Percentiles rank a stretch among this genome's conserved stretches.
These are phyloP conservation scores for Melampsora americana DNA, from an alignment of 1,284 basidiomycete genomes.

Conservation along the genomic window DNA sequence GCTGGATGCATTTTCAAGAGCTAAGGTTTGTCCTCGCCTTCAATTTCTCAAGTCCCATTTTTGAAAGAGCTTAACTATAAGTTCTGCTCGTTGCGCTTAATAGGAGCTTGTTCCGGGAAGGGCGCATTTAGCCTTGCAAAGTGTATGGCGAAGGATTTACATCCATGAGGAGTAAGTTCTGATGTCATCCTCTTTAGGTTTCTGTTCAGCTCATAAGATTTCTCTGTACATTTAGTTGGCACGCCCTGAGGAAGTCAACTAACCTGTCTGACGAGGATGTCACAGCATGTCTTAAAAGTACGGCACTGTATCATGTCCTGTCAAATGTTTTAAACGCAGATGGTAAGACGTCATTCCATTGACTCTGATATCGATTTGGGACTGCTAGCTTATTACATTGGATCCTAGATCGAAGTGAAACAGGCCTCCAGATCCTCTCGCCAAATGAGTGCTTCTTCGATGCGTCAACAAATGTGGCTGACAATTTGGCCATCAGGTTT, in stretches of 20 bases:
- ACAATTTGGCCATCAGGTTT: constrained; percentile 33
- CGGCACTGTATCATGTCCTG: constrained; percentile 62
- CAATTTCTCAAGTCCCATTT: no score
- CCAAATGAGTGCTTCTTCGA: constrained; percentile 39
- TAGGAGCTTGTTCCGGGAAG: constrained; percentile 69
- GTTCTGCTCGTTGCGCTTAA: constrained; percentile 54
- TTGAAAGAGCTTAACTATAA: no score
- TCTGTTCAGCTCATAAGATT: background rate
- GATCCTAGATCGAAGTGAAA: constrained; percentile 15
- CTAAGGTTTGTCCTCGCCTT: constrained; percentile 51
- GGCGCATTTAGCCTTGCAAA: constrained; percentile 65
- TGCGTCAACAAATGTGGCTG: constrained; percentile 15
- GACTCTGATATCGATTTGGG: background rate
- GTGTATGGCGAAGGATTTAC: constrained; percentile 81
- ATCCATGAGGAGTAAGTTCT: constrained; percentile 74
- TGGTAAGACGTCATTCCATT: constrained; percentile 11
- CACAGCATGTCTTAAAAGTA: constrained; percentile 64
- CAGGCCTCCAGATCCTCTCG: constrained; percentile 18
- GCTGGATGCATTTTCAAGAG: constrained; percentile 57
- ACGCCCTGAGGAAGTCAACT: constrained; percentile 64
- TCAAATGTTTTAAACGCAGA: constrained; percentile 21
- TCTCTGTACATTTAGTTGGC: constrained; percentile 62
- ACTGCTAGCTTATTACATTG: background rate
- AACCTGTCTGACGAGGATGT: constrained; percentile 70
- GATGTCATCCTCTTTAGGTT: background rate